Conservation (phyloP, 495 filamentous ascomycete species). For the Podospora tetraspora region DNA sequence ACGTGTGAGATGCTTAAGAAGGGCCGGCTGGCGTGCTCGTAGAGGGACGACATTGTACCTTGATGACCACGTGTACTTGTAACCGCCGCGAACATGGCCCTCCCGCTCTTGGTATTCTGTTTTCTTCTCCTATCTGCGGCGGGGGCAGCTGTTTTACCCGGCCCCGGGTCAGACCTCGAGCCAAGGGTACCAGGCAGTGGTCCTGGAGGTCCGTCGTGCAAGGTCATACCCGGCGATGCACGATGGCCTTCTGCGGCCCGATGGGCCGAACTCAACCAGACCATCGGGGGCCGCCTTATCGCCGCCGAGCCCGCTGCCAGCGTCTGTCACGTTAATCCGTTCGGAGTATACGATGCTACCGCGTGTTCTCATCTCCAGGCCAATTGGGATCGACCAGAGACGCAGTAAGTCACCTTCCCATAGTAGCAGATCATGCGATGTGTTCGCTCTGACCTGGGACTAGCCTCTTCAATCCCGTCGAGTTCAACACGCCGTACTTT, state of each 20-base stretch:
- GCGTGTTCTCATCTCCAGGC: conserved; percentile 12
- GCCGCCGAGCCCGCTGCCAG: conserved; percentile 22
- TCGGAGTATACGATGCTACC: conserved; percentile 23
- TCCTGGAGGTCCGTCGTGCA: conserved; percentile 14
- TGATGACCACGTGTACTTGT: neutral
- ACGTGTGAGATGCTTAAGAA: too few relatives aligned
- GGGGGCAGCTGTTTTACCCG: neutral
- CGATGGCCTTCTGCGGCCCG: conserved; percentile 17
- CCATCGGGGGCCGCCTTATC: conserved; percentile 13
- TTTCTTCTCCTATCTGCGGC: neutral
- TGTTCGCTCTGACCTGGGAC: neutral
- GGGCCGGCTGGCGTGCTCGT: too few relatives aligned
- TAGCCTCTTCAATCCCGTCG: conserved; percentile 17
- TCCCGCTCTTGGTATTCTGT: neutral
- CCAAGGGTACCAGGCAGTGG: neutral
- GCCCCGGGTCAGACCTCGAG: neutral
- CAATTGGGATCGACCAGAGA: conserved; percentile 11
- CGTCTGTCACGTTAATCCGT: conserved; percentile 32
- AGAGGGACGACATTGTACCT: neutral
- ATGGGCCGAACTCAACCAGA: conserved; percentile 26
- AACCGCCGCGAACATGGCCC: too few relatives aligned
- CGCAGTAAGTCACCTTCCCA: conserved; percentile 2
- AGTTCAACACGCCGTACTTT: conserved; percentile 42
- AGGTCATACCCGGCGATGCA: conserved; percentile 24
- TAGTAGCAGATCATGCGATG: neutral